Conservation (phyloP, 1,284 basidiomycete species). For the Ganoderma boninense region DNA sequence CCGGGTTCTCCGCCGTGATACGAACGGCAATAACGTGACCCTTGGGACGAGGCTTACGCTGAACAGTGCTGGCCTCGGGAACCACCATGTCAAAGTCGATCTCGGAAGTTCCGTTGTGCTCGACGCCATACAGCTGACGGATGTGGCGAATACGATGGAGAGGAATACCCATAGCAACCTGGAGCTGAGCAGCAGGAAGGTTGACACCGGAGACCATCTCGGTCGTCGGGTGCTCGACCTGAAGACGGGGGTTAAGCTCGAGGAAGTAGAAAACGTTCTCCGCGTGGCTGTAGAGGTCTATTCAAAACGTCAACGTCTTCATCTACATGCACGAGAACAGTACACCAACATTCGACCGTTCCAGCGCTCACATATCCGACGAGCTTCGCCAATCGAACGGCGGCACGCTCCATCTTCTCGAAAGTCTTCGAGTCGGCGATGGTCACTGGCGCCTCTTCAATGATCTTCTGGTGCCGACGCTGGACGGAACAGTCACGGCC, state of each 20-base stretch:
- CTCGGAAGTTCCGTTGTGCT: conserved; percentile 85
- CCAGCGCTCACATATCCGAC: conserved; percentile 99
- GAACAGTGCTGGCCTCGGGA: conserved; percentile 86
- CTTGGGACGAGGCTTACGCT: conserved; percentile 96
- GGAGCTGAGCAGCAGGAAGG: conserved; percentile 96
- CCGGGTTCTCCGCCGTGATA: conserved; percentile 99
- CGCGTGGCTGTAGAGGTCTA: conserved; percentile 94
- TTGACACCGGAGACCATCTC: conserved; percentile 99
- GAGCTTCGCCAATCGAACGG: conserved; percentile 96
- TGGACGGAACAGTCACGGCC: conserved; percentile 99
- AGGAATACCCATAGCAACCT: conserved; percentile 98
- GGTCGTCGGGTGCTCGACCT: conserved; percentile 99
- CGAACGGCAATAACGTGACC: conserved; percentile 99
- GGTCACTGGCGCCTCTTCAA: conserved; percentile 99
- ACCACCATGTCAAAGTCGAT: conserved; percentile 97
- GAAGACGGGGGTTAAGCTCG: conserved; percentile 98
- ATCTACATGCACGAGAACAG: not conserved
- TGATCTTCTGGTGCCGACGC: conserved; percentile 99
- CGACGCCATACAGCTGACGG: conserved; percentile 94
- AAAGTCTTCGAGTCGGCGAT: conserved; percentile 93
- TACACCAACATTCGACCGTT: conserved; percentile 89
- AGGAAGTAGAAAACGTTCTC: conserved; percentile 98
- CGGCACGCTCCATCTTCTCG: conserved; percentile 98
- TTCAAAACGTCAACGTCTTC: conserved; percentile 12
- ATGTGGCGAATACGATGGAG: conserved; percentile 97